phyloP scores from a whole-genome alignment of 1,284 basidiomycete genomes.

The Caloboletus firmus region DNA sequence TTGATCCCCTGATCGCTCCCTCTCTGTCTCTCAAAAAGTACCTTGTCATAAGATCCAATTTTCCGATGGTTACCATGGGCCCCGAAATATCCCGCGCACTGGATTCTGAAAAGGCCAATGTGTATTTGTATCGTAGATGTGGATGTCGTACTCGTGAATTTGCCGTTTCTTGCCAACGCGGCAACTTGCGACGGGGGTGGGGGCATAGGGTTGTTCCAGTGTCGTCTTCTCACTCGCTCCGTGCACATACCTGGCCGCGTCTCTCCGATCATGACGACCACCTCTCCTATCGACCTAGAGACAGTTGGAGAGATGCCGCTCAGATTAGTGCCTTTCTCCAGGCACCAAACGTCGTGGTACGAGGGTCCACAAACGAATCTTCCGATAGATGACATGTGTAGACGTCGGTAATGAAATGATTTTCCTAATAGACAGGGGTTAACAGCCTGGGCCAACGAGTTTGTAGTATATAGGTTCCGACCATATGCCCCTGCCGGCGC shows the following conservation, averaged over 20 bases:
- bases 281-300: not conserved
- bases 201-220: not conserved
- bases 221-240: not conserved
- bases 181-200: not conserved
- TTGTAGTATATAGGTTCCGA: not conserved
- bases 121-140: not conserved
- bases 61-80: not conserved
- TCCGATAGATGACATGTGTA: not conserved
- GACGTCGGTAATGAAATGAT: not conserved
- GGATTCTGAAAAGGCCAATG: not conserved
- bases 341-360: not conserved
- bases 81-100: not conserved
- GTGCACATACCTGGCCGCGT: not conserved
- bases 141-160: not conserved
- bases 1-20: not conserved
- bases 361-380: constrained; percentile 3
- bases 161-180: not conserved
- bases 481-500: not conserved
- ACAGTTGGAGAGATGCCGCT: not conserved
- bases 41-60: not conserved
- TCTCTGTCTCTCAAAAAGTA: not conserved
- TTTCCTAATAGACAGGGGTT: not conserved
- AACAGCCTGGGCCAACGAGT: not conserved
- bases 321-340: not conserved
- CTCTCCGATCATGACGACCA: not conserved